Evolutionary conservation across 768 basidiomycete species (phyloP).

Genomic region (Mycena albidolilacea): DNA sequence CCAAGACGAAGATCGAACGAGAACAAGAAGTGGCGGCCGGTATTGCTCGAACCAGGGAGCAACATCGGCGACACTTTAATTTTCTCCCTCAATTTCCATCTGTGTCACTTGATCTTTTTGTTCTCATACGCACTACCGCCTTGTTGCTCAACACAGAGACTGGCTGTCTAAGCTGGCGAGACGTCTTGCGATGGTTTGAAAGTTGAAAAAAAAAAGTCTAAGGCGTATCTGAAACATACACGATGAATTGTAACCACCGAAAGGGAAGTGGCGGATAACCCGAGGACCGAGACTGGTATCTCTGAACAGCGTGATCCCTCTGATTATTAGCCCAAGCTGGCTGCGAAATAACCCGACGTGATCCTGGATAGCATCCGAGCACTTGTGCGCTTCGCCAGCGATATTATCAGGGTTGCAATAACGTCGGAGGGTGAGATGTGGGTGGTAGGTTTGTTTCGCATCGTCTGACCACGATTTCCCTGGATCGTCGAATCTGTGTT

Average conservation of each 20-base stretch:
- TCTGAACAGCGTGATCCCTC: conserved; percentile 17
- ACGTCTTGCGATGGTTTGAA: neutral
- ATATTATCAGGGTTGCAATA: conserved; percentile 2
- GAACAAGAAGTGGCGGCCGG: neutral
- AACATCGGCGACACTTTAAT: neutral
- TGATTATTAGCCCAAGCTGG: conserved; percentile 17
- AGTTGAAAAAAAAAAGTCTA: neutral
- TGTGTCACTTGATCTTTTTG: neutral
- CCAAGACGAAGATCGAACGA: neutral
- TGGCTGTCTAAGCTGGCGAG: neutral
- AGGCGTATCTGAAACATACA: neutral
- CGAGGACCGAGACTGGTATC: conserved; percentile 13
- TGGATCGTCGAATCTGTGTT: conserved; percentile 14
- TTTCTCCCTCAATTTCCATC: neutral
- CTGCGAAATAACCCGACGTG: conserved; percentile 17
- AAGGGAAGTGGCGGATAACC: conserved; percentile 18
- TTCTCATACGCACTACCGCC: neutral
- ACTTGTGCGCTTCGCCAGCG: neutral
- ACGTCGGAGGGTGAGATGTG: conserved; percentile 20
- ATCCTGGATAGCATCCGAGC: conserved; percentile 5
- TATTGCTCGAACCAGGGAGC: neutral
- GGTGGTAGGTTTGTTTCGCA: neutral
- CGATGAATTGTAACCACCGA: neutral
- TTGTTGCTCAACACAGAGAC: neutral
- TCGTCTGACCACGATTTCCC: conserved; percentile 7